These are phyloP conservation scores for Xanthoparmelia taractica DNA, from an alignment of 495 filamentous ascomycete species.

Conservation along the genomic window DNA sequence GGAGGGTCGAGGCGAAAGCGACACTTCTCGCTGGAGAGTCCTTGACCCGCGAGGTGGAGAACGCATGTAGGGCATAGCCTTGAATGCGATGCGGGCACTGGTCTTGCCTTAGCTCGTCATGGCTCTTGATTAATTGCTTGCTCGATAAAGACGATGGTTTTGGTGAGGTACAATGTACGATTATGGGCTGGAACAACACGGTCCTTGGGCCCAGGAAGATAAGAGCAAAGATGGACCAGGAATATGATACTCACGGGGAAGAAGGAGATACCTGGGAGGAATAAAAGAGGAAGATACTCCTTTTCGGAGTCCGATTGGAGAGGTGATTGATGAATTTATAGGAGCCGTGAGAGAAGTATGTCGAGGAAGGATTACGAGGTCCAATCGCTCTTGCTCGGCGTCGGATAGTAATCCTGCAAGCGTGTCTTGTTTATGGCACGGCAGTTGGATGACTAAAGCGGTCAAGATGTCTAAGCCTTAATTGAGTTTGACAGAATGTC, in stretches of 20 bases:
- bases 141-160: not conserved
- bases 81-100: not conserved
- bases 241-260: conserved; percentile 5
- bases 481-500: not conserved
- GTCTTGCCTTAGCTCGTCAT: not conserved
- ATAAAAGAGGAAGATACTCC: not conserved
- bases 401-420: not conserved
- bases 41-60: conserved; percentile 6
- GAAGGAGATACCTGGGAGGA: not conserved
- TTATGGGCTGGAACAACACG: not conserved
- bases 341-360: not conserved
- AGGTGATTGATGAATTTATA: not conserved
- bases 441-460: conserved; percentile 12
- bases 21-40: conserved; percentile 6
- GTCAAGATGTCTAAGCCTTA: not conserved
- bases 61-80: conserved; percentile 13
- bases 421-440: not conserved
- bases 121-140: not conserved
- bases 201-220: not conserved
- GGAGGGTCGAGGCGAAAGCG: conserved; percentile 13
- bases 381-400: conserved; percentile 3
- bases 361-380: not conserved
- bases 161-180: not conserved
- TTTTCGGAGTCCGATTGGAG: not conserved
- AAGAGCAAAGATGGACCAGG: not conserved